Base-by-base conservation (phyloP, 768 basidiomycete species). In the Mycena belliarum region DNA sequence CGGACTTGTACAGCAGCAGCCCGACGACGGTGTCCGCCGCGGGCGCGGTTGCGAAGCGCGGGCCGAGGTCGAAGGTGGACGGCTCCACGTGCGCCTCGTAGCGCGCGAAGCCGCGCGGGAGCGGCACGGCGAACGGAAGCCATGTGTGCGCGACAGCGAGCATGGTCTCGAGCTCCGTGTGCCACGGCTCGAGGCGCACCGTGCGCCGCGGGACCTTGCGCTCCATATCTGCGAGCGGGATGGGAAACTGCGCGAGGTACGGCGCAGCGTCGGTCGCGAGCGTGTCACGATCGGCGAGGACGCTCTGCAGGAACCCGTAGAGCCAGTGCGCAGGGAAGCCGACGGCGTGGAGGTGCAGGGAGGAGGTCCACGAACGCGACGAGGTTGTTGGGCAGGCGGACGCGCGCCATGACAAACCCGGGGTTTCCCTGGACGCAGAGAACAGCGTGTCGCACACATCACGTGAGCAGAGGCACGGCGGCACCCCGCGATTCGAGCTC, bases 321-420 rank as follows among this genome's bases (percentile, higher is more conserved):
- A 77, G 69, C 75, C 74, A 75, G 57, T 74, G 76, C 14, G 57
- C 63, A 3, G 75, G 75, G 59, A 71, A 76, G 9, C 73, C 73
- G 40, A 73, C 69, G 38, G 64, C 60, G 49, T 69, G 65, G 20
- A 75, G 68, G 55, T 72, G 66, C 21, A 72, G 57, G n/a, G 33
- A 76, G 63, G 2, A 76, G 65, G 10, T 64, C 49, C 43, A 75
- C 53, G 63, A 75, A 75, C 6, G 68, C 69, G 18, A 68, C 67
- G 25, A 76, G 66, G 50, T 69, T 75, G 65, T 74, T 73, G 12
- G 72, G 71, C 45, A 69, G 63, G 35, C 69, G 68, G 14, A 73
- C 65, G 26, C 72, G 63, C 29, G 61, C 38, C 0, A 64, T 63
- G 16, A 65, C 63, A 14, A 60, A 43, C 37, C 66, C 47, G 12